These are phyloP conservation scores for Starmerella bacillaris DNA, from an alignment of 805 yeast genomes.

Conservation along the genomic window DNA sequence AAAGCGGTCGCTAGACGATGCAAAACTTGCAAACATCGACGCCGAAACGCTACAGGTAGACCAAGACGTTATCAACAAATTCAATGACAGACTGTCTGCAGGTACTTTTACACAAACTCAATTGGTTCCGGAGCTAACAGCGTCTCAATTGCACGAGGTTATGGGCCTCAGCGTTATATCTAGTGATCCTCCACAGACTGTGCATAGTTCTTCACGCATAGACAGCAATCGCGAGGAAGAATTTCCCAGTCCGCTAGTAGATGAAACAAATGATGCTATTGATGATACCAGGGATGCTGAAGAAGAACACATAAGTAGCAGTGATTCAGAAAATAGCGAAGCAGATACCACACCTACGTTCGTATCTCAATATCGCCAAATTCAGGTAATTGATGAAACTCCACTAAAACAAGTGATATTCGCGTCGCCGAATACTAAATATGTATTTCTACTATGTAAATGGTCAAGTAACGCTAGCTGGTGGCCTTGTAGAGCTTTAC, in stretches of 20 bases:
- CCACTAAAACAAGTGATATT: constrained; percentile 4
- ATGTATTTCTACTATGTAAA: constrained; percentile 2
- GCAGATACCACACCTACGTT: constrained; percentile 1
- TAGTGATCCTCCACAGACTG: neutral
- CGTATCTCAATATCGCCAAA: neutral
- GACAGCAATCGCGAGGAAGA: no score
- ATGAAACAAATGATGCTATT: neutral
- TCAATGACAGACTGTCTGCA: no score
- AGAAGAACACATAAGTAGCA: constrained; percentile 7
- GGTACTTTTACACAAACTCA: no score
- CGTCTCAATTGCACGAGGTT: constrained; percentile 5
- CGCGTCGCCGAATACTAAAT: constrained; percentile 1
- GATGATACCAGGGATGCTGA: neutral
- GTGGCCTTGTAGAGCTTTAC: constrained; percentile 11
- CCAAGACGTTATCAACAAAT: no score
- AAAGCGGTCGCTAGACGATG: no score
- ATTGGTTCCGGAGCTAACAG: constrained; percentile 5
- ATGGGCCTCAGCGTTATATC: constrained; percentile 1
- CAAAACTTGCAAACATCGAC: no score
- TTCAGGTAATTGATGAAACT: constrained; percentile 12
- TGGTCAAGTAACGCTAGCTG: constrained; percentile 7
- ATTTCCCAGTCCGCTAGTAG: no score
- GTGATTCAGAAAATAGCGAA: constrained; percentile 2
- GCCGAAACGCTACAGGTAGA: no score
- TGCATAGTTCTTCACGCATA: no score